Base-by-base conservation (phyloP, 169 alveolate genomes). In the Eimeria necatrix region DNA sequence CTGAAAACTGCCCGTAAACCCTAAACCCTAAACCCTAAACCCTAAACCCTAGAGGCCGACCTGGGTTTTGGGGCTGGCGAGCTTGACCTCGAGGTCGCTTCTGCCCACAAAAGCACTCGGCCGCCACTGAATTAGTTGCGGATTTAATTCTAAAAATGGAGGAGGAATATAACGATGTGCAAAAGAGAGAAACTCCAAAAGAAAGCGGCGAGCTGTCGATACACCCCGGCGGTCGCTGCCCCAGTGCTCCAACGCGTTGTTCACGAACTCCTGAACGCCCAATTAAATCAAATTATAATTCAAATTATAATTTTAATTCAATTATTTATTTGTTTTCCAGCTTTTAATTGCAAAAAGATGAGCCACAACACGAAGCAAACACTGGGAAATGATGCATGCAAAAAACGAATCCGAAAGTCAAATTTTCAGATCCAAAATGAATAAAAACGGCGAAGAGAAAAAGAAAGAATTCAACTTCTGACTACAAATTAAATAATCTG, bases 151-250 rank as follows among this genome's bases (percentile, higher is more conserved):
- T 56, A 97, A 89, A 76, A 97, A 95, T 16, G 98, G 98, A 24
- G 97, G 96, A 6, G 98, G 98, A 4, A 97, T 95, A 91, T 97
- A 97, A 84, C 98, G 97, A 53, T 96, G 97, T 89, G 94, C 94
- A 85, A 97, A 97, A 18, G 95, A 93, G 71, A 97, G 96, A 91
- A 96, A 95, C 94, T 98, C 98, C 91, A 97, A 95, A 89, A 98
- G 90, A 93, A 98, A 98, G 84, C 96, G 91, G 22, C 97, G 81
- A 8, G 98, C 96, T 68, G 97, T 96, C 71, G 97, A 98, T n/a
- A 98, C 97, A 22, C 99, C 99, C 53, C 97, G 95, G 26, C 95
- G 93, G 88, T 98, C 99, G 61, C 98, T 94, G 41, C 99, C 99
- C 99, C 99, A 98, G 89, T 97, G 98, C 64, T 96, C 97, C 12